phyloP scores from a whole-genome alignment of 1,284 basidiomycete species.

The Pseudozyma tsukubaensis region DNA sequence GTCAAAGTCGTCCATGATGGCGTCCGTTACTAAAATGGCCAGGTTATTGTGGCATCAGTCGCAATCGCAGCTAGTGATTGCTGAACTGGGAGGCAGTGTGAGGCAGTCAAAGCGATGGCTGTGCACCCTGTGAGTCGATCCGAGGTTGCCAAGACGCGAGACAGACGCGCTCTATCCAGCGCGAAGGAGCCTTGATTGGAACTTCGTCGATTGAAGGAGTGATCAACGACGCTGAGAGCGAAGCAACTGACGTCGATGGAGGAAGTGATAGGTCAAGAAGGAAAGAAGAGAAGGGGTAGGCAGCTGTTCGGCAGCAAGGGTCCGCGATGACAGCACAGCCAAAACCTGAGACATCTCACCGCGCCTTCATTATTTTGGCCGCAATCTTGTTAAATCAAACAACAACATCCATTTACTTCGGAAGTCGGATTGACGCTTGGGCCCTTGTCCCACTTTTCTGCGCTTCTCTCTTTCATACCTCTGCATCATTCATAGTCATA shows the following conservation, averaged over 20 bases:
- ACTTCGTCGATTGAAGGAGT: too few relatives aligned
- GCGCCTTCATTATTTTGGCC: not conserved
- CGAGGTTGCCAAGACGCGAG: too few relatives aligned
- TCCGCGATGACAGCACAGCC: slow-evolving; percentile 8
- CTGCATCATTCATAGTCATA: not conserved
- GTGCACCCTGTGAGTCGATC: too few relatives aligned
- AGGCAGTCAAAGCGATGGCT: not conserved
- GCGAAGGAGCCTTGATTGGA: too few relatives aligned
- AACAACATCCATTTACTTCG: not conserved
- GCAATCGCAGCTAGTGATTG: not conserved
- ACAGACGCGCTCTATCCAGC: too few relatives aligned
- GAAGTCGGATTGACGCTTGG: slow-evolving; percentile 22
- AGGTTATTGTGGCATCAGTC: slow-evolving; percentile 8
- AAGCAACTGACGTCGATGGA: too few relatives aligned
- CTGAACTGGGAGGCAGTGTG: not conserved
- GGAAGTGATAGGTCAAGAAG: too few relatives aligned
- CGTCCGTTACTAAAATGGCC: not conserved
- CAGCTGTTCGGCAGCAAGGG: slow-evolving; percentile 10
- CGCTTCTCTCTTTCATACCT: not conserved
- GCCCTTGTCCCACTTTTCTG: slow-evolving; percentile 6
- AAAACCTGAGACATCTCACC: slow-evolving; percentile 3
- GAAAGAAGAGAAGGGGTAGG: too few relatives aligned
- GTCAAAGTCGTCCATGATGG: slow-evolving; percentile 62
- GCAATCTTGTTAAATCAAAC: not conserved
- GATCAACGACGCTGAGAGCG: too few relatives aligned